A percentile compares a stretch with the other conserved stretches of the same genome.
These are phyloP conservation scores for Flagelloscypha sp. DNA, from an alignment of 768 basidiomycete genomes.

Conservation along the genomic window DNA sequence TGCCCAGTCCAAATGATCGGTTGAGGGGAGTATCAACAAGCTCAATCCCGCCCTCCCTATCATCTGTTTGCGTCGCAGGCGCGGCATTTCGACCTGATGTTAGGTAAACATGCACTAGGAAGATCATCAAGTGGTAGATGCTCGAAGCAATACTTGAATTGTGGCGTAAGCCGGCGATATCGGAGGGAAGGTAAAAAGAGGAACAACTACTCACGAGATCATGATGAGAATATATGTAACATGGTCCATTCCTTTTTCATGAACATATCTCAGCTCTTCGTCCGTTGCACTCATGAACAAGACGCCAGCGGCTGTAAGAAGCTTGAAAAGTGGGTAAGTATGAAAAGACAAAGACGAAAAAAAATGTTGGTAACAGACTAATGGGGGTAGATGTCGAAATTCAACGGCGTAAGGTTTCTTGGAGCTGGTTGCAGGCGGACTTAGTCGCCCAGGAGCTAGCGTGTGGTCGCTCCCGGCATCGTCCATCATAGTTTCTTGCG, in stretches of 20 bases:
- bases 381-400: constrained; percentile 84
- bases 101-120: constrained; percentile 62
- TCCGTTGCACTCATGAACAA: constrained; percentile 93
- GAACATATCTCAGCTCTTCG: constrained; percentile 70
- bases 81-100: constrained; percentile 53
- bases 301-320: constrained; percentile 54
- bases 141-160: constrained; percentile 58
- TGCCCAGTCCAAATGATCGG: too few species aligned
- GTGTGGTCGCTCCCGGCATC: constrained; percentile 63
- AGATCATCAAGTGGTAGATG: constrained; percentile 64
- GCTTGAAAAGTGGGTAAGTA: constrained; percentile 1
- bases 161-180: neutral
- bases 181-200: constrained; percentile 2
- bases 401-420: constrained; percentile 10
- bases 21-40: too few species aligned
- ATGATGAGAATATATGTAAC: constrained; percentile 85
- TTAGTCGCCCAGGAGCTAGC: constrained; percentile 30
- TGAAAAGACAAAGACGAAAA: constrained; percentile 6
- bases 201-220: constrained; percentile 47
- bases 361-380: constrained; percentile 51
- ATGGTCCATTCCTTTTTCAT: constrained; percentile 76
- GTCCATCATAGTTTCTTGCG: constrained; percentile 34
- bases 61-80: constrained; percentile 12
- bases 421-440: constrained; percentile 9
- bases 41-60: constrained; percentile 32